Evolutionary conservation across 352 stramenopile species (phyloP).

Genomic region (Globisporangium spinosum): DNA sequence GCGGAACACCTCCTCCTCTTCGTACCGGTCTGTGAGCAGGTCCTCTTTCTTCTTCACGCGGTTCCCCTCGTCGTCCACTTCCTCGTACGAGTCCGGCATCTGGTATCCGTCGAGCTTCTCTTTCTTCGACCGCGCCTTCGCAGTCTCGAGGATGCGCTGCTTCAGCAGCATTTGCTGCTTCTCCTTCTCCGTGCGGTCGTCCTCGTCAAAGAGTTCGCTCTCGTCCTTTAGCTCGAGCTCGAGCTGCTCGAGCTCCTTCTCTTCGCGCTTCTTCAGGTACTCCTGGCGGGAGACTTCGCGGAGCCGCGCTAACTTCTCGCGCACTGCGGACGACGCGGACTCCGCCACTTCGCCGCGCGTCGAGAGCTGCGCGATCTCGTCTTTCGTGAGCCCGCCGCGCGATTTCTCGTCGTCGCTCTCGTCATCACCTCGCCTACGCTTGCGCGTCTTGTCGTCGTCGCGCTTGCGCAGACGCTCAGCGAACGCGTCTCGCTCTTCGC

Average conservation of each 20-base stretch:
- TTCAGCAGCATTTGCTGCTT: conserved; percentile 81
- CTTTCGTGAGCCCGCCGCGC: conserved; percentile 42
- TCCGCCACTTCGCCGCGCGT: conserved; percentile 64
- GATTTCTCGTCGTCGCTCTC: conserved; percentile 17
- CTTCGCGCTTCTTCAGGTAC: conserved; percentile 97
- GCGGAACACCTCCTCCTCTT: conserved; percentile 89
- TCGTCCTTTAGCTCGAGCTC: conserved; percentile 82
- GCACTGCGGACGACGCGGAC: conserved; percentile 29
- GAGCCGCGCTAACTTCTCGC: conserved; percentile 70
- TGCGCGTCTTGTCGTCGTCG: conserved; percentile 72
- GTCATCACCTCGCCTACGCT: conserved; percentile 39
- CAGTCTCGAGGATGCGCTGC: conserved; percentile 90
- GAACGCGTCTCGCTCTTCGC: conserved; percentile 78
- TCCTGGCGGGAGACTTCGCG: conserved; percentile 92
- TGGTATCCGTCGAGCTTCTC: conserved; percentile 89
- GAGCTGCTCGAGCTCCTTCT: conserved; percentile 95
- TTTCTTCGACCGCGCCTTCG: conserved; percentile 46
- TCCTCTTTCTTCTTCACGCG: conserved; percentile 90
- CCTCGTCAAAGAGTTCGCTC: conserved; percentile 76
- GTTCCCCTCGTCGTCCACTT: conserved; percentile 87
- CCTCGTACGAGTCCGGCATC: conserved; percentile 95
- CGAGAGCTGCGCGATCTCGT: conserved; percentile 84
- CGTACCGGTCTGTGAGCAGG: conserved; percentile 93
- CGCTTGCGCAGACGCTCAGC: conserved; percentile 70
- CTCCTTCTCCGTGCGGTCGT: conserved; percentile 76